These are phyloP conservation scores for Isabelozyma rhagii DNA, from an alignment of 805 yeast genomes.

Conservation along the genomic window DNA sequence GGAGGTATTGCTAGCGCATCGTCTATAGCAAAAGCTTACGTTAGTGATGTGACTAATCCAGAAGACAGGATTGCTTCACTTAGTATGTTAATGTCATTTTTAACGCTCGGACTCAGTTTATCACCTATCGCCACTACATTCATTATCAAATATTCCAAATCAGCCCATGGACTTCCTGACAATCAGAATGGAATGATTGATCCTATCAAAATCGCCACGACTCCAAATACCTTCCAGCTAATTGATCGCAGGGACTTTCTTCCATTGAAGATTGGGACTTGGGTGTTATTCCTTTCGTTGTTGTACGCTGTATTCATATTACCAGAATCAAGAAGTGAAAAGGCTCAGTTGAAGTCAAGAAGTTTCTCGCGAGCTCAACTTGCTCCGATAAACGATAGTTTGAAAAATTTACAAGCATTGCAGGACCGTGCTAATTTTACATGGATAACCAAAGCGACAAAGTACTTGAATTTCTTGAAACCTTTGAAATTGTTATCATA, in stretches of 20 bases:
- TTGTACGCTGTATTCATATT: conserved; percentile 27
- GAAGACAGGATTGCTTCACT: conserved; percentile 49
- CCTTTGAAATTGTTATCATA: conserved; percentile 55
- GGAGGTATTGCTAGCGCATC: conserved; percentile 57
- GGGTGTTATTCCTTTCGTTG: conserved; percentile 26
- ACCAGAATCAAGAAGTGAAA: conserved; percentile 58
- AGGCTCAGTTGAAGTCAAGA: conserved; percentile 44
- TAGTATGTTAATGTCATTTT: conserved; percentile 51
- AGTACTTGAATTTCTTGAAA: conserved; percentile 15
- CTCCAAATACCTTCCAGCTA: background rate
- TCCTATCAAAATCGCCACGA: background rate
- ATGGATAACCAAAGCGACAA: background rate
- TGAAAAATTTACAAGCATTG: background rate
- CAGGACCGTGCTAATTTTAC: background rate
- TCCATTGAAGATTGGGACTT: conserved; percentile 24
- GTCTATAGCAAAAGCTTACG: conserved; percentile 59
- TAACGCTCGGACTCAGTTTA: conserved; percentile 52
- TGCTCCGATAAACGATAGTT: background rate
- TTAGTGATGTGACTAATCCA: conserved; percentile 67
- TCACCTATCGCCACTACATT: conserved; percentile 57
- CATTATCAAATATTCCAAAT: conserved; percentile 3
- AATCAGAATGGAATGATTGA: background rate
- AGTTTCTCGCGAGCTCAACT: background rate
- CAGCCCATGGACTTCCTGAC: conserved; percentile 1
- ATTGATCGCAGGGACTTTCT: conserved; percentile 14